Base-by-base conservation (phyloP, 2,329 filamentous ascomycete species). In the Monosporascus ibericus region DNA sequence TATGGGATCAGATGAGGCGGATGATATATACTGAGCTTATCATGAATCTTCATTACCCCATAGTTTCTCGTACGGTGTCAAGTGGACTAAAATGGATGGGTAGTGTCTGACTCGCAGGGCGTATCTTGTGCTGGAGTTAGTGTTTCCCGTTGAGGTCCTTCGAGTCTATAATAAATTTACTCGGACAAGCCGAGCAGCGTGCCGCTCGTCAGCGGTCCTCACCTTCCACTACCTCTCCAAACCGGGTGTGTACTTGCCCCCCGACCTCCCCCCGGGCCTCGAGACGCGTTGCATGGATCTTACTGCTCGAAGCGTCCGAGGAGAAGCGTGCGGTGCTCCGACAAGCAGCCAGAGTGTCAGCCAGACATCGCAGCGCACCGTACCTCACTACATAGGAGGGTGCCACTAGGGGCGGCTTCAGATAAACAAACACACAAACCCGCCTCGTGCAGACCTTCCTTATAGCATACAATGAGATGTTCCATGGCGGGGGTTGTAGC, bases 181-280 rank as follows among this genome's bases (percentile, higher is more conserved):
- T 64, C 63, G 4, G 58, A 61, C 47, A 62, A 56, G n/a, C 59
- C 56, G 7, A 65, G 52, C 9, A 64, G 17, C 11, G 56, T 51
- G 3, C 62, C 63, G 38, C 62, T 65, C 17, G 62, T 61, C 48
- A 65, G 48, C n/a, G 58, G 59, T 60, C 38, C 62, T 55, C n/a
- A 64, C 58, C 47, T 64, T 57, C 63, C 62, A 65, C 24, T 65
- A 65, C 40, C 53, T 55, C 39, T 61, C 55, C 20, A 64, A 40
- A 27, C 49, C 59, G 0, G 60, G 61, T 9, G 63, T 54, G 6
- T 50, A 53, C 7, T 52, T 54, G 52, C n/a, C n/a, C 57, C 59
- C 20, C 22, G 54, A 36, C 64, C 58, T 9, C 53, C 56, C 44
- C 61, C 57, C n/a, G n/a, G 15, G 57, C 60, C 48, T 65, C 62